Percentiles rank a stretch among this genome's conserved stretches.
Conservation (phyloP, 169 alveolate genomes). For the Babesia ovis region DNA sequence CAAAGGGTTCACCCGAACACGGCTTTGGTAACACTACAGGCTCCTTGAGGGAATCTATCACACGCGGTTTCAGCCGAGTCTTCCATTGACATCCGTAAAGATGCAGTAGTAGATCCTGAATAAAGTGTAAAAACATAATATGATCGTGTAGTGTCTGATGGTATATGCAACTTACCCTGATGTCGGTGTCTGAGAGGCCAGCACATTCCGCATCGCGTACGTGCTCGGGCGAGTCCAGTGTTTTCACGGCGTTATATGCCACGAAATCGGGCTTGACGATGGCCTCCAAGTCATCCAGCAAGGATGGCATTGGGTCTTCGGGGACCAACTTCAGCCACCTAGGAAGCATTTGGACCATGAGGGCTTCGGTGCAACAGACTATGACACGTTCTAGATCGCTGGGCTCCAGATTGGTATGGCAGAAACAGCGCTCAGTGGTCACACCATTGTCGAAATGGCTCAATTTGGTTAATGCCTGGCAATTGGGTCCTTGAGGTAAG, state of each 20-base stretch:
- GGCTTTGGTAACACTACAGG: background rate
- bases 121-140: too few relatives aligned
- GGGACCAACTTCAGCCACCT: constrained; percentile 44
- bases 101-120: constrained; percentile 43
- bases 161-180: constrained; percentile 28
- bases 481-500: background rate
- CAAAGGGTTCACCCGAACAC: constrained; percentile 1
- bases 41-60: constrained; percentile 12
- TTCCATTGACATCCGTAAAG: constrained; percentile 57
- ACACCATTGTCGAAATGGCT: constrained; percentile 27
- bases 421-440: constrained; percentile 35
- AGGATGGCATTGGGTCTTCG: background rate
- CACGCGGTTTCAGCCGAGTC: constrained; percentile 24
- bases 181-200: constrained; percentile 36
- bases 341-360: constrained; percentile 27
- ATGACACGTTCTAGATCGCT: constrained; percentile 39
- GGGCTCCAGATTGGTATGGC: constrained; percentile 43
- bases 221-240: constrained; percentile 6
- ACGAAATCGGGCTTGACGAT: constrained; percentile 32
- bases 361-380: constrained; percentile 49
- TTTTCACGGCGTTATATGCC: background rate
- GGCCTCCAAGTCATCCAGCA: constrained; percentile 38
- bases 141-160: background rate
- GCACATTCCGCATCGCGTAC: constrained; percentile 50
- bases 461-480: background rate